Percentiles rank a stretch among this genome's conserved stretches.
Conservation (phyloP, 2,329 filamentous ascomycete genomes). For the Pseudogymnoascus sp. region DNA sequence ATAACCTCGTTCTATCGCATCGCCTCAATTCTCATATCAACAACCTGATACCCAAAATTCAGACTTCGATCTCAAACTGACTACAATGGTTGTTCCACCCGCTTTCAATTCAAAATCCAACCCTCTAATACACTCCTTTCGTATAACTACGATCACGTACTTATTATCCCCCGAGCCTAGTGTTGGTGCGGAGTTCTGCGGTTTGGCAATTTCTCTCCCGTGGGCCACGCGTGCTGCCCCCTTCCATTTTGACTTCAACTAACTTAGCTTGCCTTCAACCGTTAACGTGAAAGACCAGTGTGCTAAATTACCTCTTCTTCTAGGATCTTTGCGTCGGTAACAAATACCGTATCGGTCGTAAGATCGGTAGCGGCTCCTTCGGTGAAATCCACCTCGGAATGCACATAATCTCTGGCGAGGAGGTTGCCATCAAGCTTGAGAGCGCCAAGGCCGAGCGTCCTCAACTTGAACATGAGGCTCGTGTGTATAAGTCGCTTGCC, state of each 20-base stretch:
- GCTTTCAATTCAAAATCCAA: conserved; percentile 31
- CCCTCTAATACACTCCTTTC: conserved; percentile 33
- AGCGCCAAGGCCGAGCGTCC: conserved; percentile 97
- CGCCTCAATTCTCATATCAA: conserved; percentile 25
- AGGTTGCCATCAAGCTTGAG: conserved; percentile 97
- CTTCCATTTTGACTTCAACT: background rate
- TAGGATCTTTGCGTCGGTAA: conserved; percentile 96
- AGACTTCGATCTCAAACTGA: conserved; percentile 40
- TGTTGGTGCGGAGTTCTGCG: background rate
- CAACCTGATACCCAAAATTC: conserved; percentile 27
- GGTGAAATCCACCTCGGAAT: conserved; percentile 95
- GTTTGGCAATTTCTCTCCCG: background rate
- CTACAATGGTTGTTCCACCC: conserved; percentile 48
- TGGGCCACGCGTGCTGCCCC: background rate
- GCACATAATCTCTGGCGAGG: conserved; percentile 95
- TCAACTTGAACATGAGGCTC: conserved; percentile 91
- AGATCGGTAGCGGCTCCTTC: conserved; percentile 92
- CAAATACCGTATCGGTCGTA: conserved; percentile 96
- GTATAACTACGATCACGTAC: conserved; percentile 24
- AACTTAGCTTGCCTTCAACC: background rate
- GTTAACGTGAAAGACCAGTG: background rate
- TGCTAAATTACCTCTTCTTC: background rate
- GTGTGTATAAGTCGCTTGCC: conserved; percentile 75
- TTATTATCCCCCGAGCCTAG: conserved; percentile 13
- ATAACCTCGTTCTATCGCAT: background rate